Conservation (phyloP, 1,284 basidiomycete species). For the Peniophora sp. region DNA sequence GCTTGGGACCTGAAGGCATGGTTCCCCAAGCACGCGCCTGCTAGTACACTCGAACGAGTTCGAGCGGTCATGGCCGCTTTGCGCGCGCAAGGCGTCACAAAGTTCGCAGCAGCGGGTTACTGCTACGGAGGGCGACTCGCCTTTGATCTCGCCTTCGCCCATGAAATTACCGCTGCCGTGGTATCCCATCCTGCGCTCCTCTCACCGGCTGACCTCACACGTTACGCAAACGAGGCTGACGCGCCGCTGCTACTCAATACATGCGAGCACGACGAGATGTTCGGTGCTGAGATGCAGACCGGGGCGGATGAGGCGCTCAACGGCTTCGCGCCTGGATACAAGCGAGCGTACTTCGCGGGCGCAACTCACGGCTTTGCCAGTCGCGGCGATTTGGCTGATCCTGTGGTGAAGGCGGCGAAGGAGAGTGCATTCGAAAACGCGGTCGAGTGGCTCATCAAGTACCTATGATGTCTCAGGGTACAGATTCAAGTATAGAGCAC, state of each 20-base stretch:
- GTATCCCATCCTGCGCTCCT: not conserved
- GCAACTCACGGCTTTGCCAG: constrained; percentile 9
- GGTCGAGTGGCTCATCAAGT: constrained; percentile 23
- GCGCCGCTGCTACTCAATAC: not conserved
- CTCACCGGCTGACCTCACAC: not conserved
- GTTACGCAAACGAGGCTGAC: not conserved
- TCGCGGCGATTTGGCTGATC: constrained; percentile 28
- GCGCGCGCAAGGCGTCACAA: not conserved
- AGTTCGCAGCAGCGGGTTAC: not conserved
- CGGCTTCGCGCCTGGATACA: not conserved
- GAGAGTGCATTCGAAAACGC: constrained; percentile 29
- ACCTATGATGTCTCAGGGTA: constrained; percentile 10
- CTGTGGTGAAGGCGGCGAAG: constrained; percentile 22
- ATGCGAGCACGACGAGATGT: not conserved
- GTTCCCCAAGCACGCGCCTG: not conserved
- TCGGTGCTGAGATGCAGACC: not conserved
- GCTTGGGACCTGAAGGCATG: not conserved
- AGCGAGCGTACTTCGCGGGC: not conserved
- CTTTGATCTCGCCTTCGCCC: not conserved
- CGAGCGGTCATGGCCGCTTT: not conserved
- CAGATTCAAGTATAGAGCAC: too few species aligned
- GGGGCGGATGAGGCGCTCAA: not conserved
- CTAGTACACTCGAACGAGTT: not conserved
- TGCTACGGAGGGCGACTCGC: not conserved
- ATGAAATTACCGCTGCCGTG: not conserved